Percentiles rank a stretch among this genome's conserved stretches.
phyloP scores from a whole-genome alignment of 208 protist species.

The Leishmania lainsoni region DNA sequence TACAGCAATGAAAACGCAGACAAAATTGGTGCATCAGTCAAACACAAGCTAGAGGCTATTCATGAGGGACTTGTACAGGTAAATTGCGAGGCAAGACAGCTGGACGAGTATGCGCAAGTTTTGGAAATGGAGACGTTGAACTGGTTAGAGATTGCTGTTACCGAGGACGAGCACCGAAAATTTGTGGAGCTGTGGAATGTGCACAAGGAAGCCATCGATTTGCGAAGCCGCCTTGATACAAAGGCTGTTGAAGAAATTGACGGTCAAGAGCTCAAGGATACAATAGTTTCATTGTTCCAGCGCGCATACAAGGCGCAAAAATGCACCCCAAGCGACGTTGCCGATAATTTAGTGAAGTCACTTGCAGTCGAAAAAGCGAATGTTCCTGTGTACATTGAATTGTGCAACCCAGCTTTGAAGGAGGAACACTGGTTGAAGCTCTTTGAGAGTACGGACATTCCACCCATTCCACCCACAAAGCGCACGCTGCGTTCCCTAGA shows the following conservation, averaged over 20 bases:
- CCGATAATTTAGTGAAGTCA: slow-evolving; percentile 66
- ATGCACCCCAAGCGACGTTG: slow-evolving; percentile 60
- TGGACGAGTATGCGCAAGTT: slow-evolving; percentile 71
- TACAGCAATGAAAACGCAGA: slow-evolving; percentile 46
- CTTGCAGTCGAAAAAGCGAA: slow-evolving; percentile 77
- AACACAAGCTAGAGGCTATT: slow-evolving; percentile 55
- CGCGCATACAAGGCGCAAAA: slow-evolving; percentile 68
- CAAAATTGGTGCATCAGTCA: slow-evolving; percentile 39
- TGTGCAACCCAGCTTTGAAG: slow-evolving; percentile 92
- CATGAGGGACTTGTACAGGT: slow-evolving; percentile 31
- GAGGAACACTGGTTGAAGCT: slow-evolving; percentile 78
- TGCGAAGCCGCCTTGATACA: slow-evolving; percentile 54
- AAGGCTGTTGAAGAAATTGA: slow-evolving; percentile 59
- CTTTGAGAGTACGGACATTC: slow-evolving; percentile 59
- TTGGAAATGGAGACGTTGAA: slow-evolving; percentile 71
- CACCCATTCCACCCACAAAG: slow-evolving; percentile 33
- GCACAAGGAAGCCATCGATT: slow-evolving; percentile 55
- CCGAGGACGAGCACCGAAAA: slow-evolving; percentile 63
- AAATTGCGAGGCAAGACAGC: slow-evolving; percentile 39
- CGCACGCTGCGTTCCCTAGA: slow-evolving; percentile 60
- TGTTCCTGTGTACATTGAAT: slow-evolving; percentile 63
- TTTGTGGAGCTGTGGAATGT: slow-evolving; percentile 78
- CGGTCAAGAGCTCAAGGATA: slow-evolving; percentile 74
- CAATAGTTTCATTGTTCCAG: slow-evolving; percentile 61
- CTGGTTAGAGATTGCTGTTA: slow-evolving; percentile 70